Conservation (phyloP, 306 rosid genomes). For the Rosa chinensis region DNA sequence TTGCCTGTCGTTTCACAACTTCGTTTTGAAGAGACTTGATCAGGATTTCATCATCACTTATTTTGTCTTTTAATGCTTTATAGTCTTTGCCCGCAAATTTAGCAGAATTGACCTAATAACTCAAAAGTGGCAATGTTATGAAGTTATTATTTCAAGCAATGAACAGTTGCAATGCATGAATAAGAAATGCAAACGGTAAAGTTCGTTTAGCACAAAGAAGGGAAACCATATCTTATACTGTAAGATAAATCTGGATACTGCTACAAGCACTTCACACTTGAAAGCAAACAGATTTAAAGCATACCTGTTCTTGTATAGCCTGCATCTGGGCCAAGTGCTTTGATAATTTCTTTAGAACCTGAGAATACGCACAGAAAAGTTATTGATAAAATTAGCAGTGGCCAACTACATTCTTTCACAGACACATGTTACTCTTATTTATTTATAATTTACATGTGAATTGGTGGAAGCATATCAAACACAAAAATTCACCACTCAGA, state of each 20-base stretch:
- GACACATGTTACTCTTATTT: neutral
- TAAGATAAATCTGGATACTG: constrained; percentile 21
- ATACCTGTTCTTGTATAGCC: constrained; percentile 80
- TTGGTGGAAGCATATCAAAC: neutral
- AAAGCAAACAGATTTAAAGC: constrained; percentile 4
- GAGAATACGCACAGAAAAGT: constrained; percentile 24
- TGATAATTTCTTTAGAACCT: constrained; percentile 72
- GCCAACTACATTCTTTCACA: neutral
- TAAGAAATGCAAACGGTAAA: too few species aligned
- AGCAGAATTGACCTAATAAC: constrained; percentile 60
- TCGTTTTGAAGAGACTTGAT: constrained; percentile 83
- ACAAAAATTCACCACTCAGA: neutral
- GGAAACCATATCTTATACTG: neutral
- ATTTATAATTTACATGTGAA: neutral
- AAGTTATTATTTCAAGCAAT: constrained; percentile 19
- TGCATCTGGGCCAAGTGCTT: constrained; percentile 74
- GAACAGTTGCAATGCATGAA: constrained; percentile 7
- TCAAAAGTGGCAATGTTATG: constrained; percentile 24
- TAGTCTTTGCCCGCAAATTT: constrained; percentile 72
- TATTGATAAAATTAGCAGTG: neutral
- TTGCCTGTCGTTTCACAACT: constrained; percentile 60
- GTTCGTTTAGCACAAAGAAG: neutral
- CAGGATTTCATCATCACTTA: constrained; percentile 61
- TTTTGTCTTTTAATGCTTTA: constrained; percentile 63
- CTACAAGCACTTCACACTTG: neutral